Percentiles rank a stretch among this genome's conserved stretches.
Conservation (phyloP, 129 eudicot species). For the Tanacetum coccineum region DNA sequence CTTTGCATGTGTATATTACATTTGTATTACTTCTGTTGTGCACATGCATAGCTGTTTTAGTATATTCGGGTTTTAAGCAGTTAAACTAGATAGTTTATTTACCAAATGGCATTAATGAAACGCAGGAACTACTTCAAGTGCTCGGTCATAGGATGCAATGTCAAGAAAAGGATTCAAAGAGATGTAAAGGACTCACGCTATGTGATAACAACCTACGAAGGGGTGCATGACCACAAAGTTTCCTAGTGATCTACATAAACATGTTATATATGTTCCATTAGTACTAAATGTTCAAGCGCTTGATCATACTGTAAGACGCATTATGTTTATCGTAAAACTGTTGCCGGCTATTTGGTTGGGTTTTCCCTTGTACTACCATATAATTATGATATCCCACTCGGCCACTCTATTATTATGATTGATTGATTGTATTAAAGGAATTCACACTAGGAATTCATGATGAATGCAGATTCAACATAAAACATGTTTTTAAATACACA, state of each 20-base stretch:
- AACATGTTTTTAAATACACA: no score
- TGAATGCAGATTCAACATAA: no score
- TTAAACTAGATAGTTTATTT: background rate
- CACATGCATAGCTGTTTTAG: no score
- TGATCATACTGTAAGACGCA: background rate
- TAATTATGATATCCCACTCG: no score
- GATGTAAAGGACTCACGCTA: conserved; percentile 36
- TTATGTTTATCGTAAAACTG: background rate
- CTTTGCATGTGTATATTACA: no score
- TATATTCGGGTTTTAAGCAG: no score
- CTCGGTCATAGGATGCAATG: conserved; percentile 37
- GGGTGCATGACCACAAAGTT: conserved; percentile 34
- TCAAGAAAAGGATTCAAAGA: conserved; percentile 43
- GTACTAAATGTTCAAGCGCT: background rate
- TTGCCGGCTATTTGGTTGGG: background rate
- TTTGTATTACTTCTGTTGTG: no score
- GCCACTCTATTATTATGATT: no score
- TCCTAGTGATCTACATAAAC: background rate
- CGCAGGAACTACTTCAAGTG: conserved; percentile 49
- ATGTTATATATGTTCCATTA: background rate
- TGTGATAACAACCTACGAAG: conserved; percentile 39
- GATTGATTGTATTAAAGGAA: no score
- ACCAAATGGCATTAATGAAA: conserved; percentile 3
- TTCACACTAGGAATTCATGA: no score
- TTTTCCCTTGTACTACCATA: background rate